Evolutionary conservation across 352 stramenopile genomes (phyloP), one percentile per base, ranked within the genome.

Genomic region (Nannochloropsis limnetica): DNA sequence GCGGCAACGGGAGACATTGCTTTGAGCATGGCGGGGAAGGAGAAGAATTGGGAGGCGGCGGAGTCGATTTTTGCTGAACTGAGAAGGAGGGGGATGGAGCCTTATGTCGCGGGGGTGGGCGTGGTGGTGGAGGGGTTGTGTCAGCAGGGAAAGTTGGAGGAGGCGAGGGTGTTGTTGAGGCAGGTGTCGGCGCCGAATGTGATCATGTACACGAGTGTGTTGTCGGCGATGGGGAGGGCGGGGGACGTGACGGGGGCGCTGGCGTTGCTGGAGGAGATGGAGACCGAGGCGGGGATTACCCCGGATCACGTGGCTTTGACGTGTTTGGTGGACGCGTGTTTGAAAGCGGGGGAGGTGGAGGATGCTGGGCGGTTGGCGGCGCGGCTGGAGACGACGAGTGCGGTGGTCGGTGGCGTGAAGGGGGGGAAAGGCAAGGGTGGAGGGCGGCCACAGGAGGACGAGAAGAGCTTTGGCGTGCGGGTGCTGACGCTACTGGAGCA

Each of bases 291-390:
- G 8, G 61, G 61, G 9, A 29, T 74, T 8, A 74, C 4, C 11
- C 61, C 61, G 61, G 61, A 74, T 29, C 61, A 74, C 61, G 61
- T 74, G 61, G 61, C 61, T 25, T 74, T 74, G 61, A 74, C 61
- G n/a, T 74, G 61, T 74, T 29, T 74, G n/a, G 61, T 74, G 20
- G 61, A 74, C 11, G 61, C 61, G 61, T 74, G 61, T 29, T 29
- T 74, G 61, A 74, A 74, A 74, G 11, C 61, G 61, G 61, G 61
- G n/a, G n/a, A 74, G n/a, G 61, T 74, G 61, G 61, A 74, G 61
- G 25, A 74, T 29, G 61, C 61, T 6, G 61, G 15, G 9, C 61
- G 61, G 11, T 29, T 74, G n/a, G 61, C 61, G n/a, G n/a, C 61
- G n/a, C 61, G 61, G 11, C 61, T 74, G 61, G 61, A 74, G 61